A percentile compares a stretch with the other conserved stretches of the same genome.
Evolutionary conservation across 176 grass and related monocot genomes (phyloP).

Genomic region (Phyllostachys edulis): DNA sequence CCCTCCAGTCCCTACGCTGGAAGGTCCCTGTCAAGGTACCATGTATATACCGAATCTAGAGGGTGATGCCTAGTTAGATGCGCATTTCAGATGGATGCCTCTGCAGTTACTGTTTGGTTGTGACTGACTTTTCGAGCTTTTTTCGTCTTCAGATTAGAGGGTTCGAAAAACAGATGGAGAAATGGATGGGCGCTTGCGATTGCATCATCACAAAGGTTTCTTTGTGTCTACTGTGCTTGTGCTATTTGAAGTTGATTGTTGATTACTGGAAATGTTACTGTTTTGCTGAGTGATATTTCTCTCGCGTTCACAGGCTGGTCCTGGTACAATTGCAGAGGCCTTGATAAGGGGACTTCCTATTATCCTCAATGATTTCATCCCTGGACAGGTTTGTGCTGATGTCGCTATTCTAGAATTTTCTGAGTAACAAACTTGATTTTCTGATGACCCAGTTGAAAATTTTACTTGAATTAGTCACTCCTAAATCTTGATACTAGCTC

Average conservation of each 20-base stretch:
- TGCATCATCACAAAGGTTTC: slow-evolving; percentile 86
- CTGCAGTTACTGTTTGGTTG: neutral
- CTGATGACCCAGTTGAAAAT: neutral
- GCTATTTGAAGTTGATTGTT: neutral
- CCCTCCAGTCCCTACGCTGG: slow-evolving; percentile 47
- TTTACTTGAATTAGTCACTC: neutral
- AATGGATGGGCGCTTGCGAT: slow-evolving; percentile 88
- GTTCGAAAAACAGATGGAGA: slow-evolving; percentile 84
- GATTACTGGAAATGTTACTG: neutral
- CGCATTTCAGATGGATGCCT: slow-evolving; percentile 24
- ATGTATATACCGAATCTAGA: neutral
- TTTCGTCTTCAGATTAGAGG: slow-evolving; percentile 57
- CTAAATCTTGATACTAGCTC: neutral
- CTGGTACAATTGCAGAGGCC: slow-evolving; percentile 87
- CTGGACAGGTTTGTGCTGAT: slow-evolving; percentile 59
- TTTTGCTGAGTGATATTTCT: neutral
- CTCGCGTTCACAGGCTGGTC: slow-evolving; percentile 62
- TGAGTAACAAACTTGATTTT: neutral
- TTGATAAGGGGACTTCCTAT: slow-evolving; percentile 81
- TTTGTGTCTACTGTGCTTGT: neutral
- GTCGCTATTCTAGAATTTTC: neutral
- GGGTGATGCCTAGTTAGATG: slow-evolving; percentile 20
- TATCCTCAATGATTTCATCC: slow-evolving; percentile 85
- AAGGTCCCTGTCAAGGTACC: slow-evolving; percentile 76
- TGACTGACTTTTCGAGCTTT: neutral